phyloP scores from a whole-genome alignment of 768 basidiomycete genomes.

The Hygrophoropsis aurantiaca region DNA sequence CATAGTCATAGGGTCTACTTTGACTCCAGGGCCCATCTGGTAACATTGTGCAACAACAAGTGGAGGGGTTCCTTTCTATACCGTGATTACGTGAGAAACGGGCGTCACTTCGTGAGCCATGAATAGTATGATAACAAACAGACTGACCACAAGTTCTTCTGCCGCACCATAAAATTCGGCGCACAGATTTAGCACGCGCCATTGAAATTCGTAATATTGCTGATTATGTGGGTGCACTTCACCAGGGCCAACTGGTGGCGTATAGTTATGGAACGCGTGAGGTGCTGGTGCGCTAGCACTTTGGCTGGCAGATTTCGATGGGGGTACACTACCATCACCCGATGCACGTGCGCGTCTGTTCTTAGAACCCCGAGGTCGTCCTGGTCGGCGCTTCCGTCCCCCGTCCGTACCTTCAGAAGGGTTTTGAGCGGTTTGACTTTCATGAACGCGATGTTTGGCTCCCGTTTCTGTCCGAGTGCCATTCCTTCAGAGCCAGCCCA shows the following conservation, averaged over 20 bases:
- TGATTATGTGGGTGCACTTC: conserved; percentile 65
- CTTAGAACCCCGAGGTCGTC: conserved; percentile 78
- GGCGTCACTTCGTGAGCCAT: neutral
- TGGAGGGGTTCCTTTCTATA: conserved; percentile 58
- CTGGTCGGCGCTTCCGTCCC: conserved; percentile 65
- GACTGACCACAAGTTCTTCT: conserved; percentile 77
- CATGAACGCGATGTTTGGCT: conserved; percentile 18
- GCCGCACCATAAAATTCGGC: conserved; percentile 86
- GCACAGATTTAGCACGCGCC: conserved; percentile 79
- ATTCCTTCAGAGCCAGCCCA: conserved; percentile 4
- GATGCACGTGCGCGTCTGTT: conserved; percentile 54
- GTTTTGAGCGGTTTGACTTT: conserved; percentile 27
- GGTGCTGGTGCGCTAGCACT: conserved; percentile 32
- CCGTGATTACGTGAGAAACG: neutral
- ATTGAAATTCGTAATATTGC: conserved; percentile 84
- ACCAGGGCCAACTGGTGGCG: conserved; percentile 40
- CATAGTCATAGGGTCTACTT: conserved; percentile 74
- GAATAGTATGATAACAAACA: conserved; percentile 7
- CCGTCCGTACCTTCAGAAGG: conserved; percentile 34
- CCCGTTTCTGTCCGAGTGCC: conserved; percentile 18
- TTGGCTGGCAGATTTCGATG: conserved; percentile 17
- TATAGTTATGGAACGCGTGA: conserved; percentile 45
- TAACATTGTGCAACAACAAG: conserved; percentile 81
- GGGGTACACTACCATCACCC: conserved; percentile 7
- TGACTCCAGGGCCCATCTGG: conserved; percentile 65